phyloP scores from a whole-genome alignment of 371 early-diverging fungal species.

The Haplosporangium sp. region DNA sequence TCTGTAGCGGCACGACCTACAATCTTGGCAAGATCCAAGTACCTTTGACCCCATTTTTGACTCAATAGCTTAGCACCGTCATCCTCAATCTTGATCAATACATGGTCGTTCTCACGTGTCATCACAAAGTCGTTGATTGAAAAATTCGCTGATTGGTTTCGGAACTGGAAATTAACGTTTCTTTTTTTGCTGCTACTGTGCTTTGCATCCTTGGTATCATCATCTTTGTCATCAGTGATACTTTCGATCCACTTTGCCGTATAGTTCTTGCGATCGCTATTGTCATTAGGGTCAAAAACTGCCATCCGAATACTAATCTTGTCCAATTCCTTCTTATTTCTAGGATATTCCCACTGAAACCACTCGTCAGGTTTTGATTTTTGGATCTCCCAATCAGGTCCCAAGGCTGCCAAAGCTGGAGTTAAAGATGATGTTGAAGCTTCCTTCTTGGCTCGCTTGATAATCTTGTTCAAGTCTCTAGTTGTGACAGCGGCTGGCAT shows the following conservation, averaged over 20 bases:
- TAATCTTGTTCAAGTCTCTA: slow-evolving; percentile 28
- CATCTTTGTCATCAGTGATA: not conserved
- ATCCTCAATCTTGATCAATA: slow-evolving; percentile 41
- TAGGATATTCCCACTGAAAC: slow-evolving; percentile 47
- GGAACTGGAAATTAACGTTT: slow-evolving; percentile 4
- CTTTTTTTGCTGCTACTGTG: not conserved
- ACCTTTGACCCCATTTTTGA: slow-evolving; percentile 32
- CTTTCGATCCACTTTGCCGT: slow-evolving; percentile 16
- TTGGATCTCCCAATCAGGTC: slow-evolving; percentile 44
- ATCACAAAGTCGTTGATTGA: slow-evolving; percentile 19
- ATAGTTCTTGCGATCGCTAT: slow-evolving; percentile 19
- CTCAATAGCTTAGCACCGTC: slow-evolving; percentile 37
- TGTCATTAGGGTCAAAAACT: slow-evolving; percentile 39
- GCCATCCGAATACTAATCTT: slow-evolving; percentile 35
- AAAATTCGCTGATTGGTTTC: slow-evolving; percentile 9
- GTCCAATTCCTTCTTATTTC: slow-evolving; percentile 10
- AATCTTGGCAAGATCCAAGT: slow-evolving; percentile 35
- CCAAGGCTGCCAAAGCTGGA: slow-evolving; percentile 25
- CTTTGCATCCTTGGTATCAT: not conserved
- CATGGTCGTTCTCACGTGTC: slow-evolving; percentile 21
- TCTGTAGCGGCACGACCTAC: slow-evolving; percentile 39
- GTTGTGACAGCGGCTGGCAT: slow-evolving; percentile 26
- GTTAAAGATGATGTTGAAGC: not conserved
- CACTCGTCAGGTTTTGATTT: slow-evolving; percentile 28
- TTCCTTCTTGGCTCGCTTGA: slow-evolving; percentile 27